Conservation (phyloP, 129 eudicot species). For the Chrysanthemum seticuspe region DNA sequence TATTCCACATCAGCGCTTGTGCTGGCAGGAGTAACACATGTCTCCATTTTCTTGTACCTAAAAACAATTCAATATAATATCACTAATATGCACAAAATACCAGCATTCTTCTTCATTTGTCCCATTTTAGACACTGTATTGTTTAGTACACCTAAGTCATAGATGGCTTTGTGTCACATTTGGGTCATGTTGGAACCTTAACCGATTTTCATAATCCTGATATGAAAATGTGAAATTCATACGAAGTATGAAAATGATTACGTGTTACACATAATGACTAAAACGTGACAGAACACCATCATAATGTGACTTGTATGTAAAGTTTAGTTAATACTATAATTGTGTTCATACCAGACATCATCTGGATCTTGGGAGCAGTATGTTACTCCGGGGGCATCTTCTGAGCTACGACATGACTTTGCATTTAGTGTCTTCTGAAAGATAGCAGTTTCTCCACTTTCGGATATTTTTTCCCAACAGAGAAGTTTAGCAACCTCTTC, state of each 20-base stretch:
- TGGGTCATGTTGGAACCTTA: no score
- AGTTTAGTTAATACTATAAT: neutral
- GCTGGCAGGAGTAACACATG: conserved; percentile 62
- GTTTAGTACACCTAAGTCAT: no score
- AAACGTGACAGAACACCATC: no score
- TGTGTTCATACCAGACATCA: conserved; percentile 70
- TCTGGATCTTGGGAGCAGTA: conserved; percentile 67
- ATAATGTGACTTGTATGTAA: no score
- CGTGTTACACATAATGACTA: no score
- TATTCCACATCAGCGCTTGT: conserved; percentile 45
- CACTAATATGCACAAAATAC: no score
- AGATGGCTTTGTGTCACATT: no score
- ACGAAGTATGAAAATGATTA: no score
- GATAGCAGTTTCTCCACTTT: conserved; percentile 75
- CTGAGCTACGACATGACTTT: conserved; percentile 59
- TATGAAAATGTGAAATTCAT: no score
- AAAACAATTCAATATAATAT: neutral
- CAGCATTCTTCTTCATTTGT: no score
- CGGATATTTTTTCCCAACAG: conserved; percentile 86
- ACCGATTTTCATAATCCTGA: no score
- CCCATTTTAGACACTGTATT: no score
- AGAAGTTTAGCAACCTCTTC: conserved; percentile 87
- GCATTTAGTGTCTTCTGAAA: conserved; percentile 67
- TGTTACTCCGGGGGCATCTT: conserved; percentile 44
- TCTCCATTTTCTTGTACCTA: conserved; percentile 98